Base-by-base conservation (phyloP, 305 asterid species). In the Withania somnifera region DNA sequence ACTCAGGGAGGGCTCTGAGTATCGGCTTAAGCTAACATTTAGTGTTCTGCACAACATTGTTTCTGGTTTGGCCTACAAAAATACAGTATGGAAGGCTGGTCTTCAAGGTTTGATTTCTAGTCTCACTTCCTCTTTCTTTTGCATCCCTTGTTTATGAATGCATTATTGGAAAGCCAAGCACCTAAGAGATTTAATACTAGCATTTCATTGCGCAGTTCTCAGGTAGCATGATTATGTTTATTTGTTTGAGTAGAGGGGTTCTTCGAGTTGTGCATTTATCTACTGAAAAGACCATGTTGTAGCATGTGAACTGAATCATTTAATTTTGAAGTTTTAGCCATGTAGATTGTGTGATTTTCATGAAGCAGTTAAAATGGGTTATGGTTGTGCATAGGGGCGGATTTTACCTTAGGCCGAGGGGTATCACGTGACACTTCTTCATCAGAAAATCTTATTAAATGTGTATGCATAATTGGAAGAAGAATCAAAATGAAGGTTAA, bases 31-130 rank as follows among this genome's bases (percentile, higher is more conserved):
- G 87, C 89, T 93, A 19, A 85, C 91, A n/a, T 92, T 93, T 87
- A 88, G 90, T 1, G 98, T 93, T 88, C 90, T 89, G 84, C 93
- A 93, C 87, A 92, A 93, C 87, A 91, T 93, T 53, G 93, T 93
- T 6, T 93, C 95, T 22, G 97, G 98, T 81, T 88, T 93, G 76
- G 88, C 92, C 6, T 93, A 92, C 86, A 89, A 94, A 17, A 93
- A 89, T 83, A 87, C 92, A 5, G 98, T 92, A 53, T 91, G 98
- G 97, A 93, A 91, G 78, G 86, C 87, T 81, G 92, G 92, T 81
- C 45, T 93, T 51, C 91, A 93, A 91, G 97, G 98, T 93, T 80
- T 30, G 84, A 53, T 85, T 73, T 84, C 84, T 69, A 53, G 56
- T 47, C 30, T 26, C 61, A 17, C 26, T 50, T 73, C 79, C 79